Percentiles rank a stretch among this genome's conserved stretches.
Conservation (phyloP, 2,329 filamentous ascomycete genomes). For the Exophiala viscosa region DNA sequence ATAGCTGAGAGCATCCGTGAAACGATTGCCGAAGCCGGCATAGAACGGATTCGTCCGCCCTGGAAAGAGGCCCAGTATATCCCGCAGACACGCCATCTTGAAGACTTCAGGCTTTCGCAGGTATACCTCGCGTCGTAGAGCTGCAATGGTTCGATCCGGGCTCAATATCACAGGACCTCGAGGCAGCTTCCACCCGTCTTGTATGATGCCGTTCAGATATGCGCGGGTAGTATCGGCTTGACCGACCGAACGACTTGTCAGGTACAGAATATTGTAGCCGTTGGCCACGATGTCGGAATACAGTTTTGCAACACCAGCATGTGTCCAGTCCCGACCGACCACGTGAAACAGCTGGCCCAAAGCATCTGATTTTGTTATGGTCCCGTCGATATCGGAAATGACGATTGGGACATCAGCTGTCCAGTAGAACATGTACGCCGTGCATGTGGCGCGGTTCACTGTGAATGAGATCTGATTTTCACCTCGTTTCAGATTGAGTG, state of each 20-base stretch:
- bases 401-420: slow-evolving; percentile 86
- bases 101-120: slow-evolving; percentile 96
- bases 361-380: slow-evolving; percentile 96
- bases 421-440: slow-evolving; percentile 92
- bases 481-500: slow-evolving; percentile 75
- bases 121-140: slow-evolving; percentile 86
- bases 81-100: slow-evolving; percentile 96
- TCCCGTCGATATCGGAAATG: slow-evolving; percentile 97
- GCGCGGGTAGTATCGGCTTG: slow-evolving; percentile 86
- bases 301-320: slow-evolving; percentile 91
- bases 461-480: slow-evolving; percentile 93
- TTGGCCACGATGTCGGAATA: slow-evolving; percentile 95
- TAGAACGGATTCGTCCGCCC: slow-evolving; percentile 80
- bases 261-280: slow-evolving; percentile 97
- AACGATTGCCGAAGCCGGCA: slow-evolving; percentile 91
- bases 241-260: slow-evolving; percentile 89
- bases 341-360: slow-evolving; percentile 92
- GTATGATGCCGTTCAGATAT: slow-evolving; percentile 83
- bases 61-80: slow-evolving; percentile 85
- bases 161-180: slow-evolving; percentile 92
- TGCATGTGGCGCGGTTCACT: slow-evolving; percentile 89
- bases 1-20: slow-evolving; percentile 95
- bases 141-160: slow-evolving; percentile 91
- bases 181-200: slow-evolving; percentile 81
- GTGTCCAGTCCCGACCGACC: slow-evolving; percentile 97